Evolutionary conservation across 1,284 basidiomycete species (phyloP), one percentile per base, ranked within the genome.

Genomic region (Pseudozyma sp.): DNA sequence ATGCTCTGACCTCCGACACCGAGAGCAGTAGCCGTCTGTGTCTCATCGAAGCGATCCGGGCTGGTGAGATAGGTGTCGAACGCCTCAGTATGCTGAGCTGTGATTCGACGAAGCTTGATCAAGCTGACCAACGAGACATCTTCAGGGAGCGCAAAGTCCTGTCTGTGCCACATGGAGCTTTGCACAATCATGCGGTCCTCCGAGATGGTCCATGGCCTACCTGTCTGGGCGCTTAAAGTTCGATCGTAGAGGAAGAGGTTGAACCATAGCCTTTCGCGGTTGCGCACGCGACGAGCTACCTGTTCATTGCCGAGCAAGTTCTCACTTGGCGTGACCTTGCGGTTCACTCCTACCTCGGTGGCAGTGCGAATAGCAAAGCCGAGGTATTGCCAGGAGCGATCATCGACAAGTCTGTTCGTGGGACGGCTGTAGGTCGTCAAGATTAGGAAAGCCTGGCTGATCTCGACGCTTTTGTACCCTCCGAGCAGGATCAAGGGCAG

Each of bases 381-480:
- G 9, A 81, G 70, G 36, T 79, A 79, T 53, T 81, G 79, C 79
- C 79, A 81, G 5, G 78, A 78, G 13, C 79, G 76, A 45, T 81
- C 79, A n/a, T 81, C 79, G 13, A 74, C 76, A 18, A 81, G 67
- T 16, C 76, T 58, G 25, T 78, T 70, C 4, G 79, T 79, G 11
- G 79, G 79, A 31, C 72, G 73, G 36, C 75, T 73, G 57, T 78
- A 81, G 12, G 77, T 73, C 16, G 78, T 74, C 51, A 79, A 48
- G 51, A 81, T 70, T 13, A 81, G 56, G 39, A 81, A 81, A 9
- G 78, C 78, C 44, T 81, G 79, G 40, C 71, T 69, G 55, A 81
- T 77, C 63, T 81, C 79, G 52, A 79, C 76, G 40, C 75, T 77
- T 65, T 81, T 81, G 73, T 79, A 80, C 9, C 79, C 79, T 9